Evolutionary conservation across 768 basidiomycete species (phyloP).

Genomic region (Mycena metata): DNA sequence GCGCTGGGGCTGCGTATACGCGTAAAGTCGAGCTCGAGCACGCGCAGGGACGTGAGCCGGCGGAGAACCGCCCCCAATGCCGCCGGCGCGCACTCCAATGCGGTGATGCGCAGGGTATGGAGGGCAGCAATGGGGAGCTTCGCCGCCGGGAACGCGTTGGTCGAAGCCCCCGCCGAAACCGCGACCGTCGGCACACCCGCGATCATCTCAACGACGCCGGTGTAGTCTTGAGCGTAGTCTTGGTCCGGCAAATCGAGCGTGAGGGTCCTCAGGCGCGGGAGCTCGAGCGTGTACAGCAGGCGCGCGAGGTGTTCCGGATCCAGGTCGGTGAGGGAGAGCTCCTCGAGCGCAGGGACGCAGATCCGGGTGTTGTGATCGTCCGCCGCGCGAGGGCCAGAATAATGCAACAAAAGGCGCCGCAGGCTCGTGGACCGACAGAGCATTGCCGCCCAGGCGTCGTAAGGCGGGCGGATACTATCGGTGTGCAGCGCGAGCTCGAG

Average conservation of each 20-base stretch:
- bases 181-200: slow-evolving; percentile 36
- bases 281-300: slow-evolving; percentile 59
- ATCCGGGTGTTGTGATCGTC: slow-evolving; percentile 45
- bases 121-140: slow-evolving; percentile 49
- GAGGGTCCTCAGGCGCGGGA: slow-evolving; percentile 61
- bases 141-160: slow-evolving; percentile 13
- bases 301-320: slow-evolving; percentile 66
- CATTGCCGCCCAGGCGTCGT: slow-evolving; percentile 67
- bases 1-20: slow-evolving; percentile 43
- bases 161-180: too few species aligned
- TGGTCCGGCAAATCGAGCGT: slow-evolving; percentile 68
- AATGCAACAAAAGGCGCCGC: slow-evolving; percentile 64
- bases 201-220: slow-evolving; percentile 59
- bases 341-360: slow-evolving; percentile 53
- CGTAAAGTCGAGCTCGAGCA: slow-evolving; percentile 60
- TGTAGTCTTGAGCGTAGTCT: slow-evolving; percentile 69
- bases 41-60: slow-evolving; percentile 49
- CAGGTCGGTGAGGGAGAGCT: slow-evolving; percentile 66
- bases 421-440: slow-evolving; percentile 64
- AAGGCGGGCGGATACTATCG: slow-evolving; percentile 69
- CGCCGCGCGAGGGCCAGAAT: slow-evolving; percentile 64
- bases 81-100: slow-evolving; percentile 56
- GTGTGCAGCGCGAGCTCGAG: slow-evolving; percentile 74
- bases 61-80: slow-evolving; percentile 54
- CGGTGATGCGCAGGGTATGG: slow-evolving; percentile 55